A percentile compares a stretch with the other conserved stretches of the same genome.
Evolutionary conservation across 2,329 filamentous ascomycete species (phyloP).

Genomic region (Alternaria longipes): DNA sequence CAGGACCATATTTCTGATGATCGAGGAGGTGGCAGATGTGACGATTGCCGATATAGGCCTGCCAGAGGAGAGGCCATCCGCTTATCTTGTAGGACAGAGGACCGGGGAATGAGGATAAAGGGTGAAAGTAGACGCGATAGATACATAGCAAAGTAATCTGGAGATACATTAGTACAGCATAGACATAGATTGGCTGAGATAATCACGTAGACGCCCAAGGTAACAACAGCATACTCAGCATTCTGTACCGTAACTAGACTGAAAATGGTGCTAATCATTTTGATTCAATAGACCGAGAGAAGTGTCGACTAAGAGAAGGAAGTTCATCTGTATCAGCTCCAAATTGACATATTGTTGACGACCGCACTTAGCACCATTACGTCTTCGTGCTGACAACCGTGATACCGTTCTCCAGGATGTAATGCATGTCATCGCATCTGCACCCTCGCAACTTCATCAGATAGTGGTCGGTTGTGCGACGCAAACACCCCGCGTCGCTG

Average conservation of each 20-base stretch:
- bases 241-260: neutral
- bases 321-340: neutral
- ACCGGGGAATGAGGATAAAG: constrained; percentile 38
- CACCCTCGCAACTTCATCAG: neutral
- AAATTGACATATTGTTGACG: neutral
- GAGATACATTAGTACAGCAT: neutral
- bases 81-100: constrained; percentile 38
- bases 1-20: constrained; percentile 37
- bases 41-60: constrained; percentile 37
- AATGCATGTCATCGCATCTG: neutral
- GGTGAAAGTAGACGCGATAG: constrained; percentile 38
- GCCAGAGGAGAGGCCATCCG: constrained; percentile 36
- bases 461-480: neutral
- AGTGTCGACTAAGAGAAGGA: neutral
- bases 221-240: neutral
- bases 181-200: neutral
- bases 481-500: constrained; percentile 11
- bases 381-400: neutral
- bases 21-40: constrained; percentile 39
- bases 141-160: constrained; percentile 22
- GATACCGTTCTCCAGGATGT: neutral
- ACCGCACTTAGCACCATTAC: neutral
- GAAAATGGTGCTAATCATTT: neutral
- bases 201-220: neutral
- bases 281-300: neutral